Conservation (phyloP, 768 basidiomycete genomes). For the Mycena metata region DNA sequence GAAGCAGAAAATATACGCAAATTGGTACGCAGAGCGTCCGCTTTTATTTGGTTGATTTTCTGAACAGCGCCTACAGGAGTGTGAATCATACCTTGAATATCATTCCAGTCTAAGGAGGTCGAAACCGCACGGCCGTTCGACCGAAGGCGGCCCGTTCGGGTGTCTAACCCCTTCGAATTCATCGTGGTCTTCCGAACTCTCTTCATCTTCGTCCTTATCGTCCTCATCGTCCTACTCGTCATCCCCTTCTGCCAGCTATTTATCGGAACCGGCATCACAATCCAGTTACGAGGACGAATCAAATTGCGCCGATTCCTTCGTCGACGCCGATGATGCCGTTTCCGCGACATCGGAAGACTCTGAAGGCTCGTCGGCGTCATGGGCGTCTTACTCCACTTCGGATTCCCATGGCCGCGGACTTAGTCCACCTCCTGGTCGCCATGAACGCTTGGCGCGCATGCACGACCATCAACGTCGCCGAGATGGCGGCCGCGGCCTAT, state of each 20-base stretch:
- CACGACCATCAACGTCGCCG: background rate
- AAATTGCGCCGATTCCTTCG: background rate
- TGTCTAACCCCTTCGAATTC: background rate
- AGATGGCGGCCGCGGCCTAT: background rate
- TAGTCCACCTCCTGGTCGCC: slow-evolving; percentile 15
- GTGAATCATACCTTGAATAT: background rate
- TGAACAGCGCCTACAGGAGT: background rate
- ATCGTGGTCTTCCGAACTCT: background rate
- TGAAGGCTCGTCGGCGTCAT: slow-evolving; percentile 5
- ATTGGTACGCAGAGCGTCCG: background rate
- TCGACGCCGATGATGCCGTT: slow-evolving; percentile 2
- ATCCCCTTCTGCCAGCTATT: background rate
- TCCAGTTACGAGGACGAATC: too few species aligned
- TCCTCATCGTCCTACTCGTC: background rate
- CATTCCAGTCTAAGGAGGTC: background rate
- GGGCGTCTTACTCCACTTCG: background rate
- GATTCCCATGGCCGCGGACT: background rate
- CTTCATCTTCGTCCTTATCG: background rate
- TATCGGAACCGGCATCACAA: background rate
- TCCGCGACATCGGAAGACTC: background rate
- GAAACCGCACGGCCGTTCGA: background rate
- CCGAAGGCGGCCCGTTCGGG: background rate
- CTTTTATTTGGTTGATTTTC: background rate
- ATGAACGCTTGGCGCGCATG: slow-evolving; percentile 16
- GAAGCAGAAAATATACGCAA: slow-evolving; percentile 10